These are phyloP conservation scores for Suhomyces sp. DNA, from an alignment of 805 yeast genomes.

Conservation along the genomic window DNA sequence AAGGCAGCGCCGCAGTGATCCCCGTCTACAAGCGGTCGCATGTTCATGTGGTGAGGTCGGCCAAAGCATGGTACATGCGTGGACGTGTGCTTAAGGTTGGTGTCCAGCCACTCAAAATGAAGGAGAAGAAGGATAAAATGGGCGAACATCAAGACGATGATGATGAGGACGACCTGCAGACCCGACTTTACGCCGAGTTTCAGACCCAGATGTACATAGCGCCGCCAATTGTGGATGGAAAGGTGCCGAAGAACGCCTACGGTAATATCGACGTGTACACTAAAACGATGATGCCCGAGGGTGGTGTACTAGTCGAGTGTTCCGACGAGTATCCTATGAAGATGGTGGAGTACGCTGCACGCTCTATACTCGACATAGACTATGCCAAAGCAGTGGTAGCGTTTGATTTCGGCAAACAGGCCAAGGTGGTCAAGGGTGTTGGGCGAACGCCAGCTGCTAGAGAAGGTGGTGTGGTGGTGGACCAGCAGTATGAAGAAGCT, in stretches of 20 bases:
- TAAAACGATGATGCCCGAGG: conserved; percentile 78
- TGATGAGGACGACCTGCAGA: conserved; percentile 52
- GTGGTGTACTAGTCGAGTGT: conserved; percentile 56
- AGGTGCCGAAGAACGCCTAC: conserved; percentile 68
- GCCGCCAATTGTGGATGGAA: conserved; percentile 62
- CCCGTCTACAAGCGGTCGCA: conserved; percentile 68
- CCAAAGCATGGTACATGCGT: conserved; percentile 80
- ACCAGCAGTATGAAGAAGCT: conserved; percentile 59
- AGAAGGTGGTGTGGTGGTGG: conserved; percentile 75
- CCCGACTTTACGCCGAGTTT: conserved; percentile 66
- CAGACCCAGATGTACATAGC: conserved; percentile 76
- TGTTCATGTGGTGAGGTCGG: conserved; percentile 62
- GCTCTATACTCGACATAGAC: conserved; percentile 57
- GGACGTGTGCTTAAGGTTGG: conserved; percentile 78
- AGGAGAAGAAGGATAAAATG: conserved; percentile 28
- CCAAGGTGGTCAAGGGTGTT: conserved; percentile 16
- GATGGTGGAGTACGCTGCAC: conserved; percentile 67
- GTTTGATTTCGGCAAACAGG: conserved; percentile 59
- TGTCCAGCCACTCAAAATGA: conserved; percentile 56
- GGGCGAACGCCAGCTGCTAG: conserved; percentile 54
- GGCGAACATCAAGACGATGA: conserved; percentile 19
- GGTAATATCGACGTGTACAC: conserved; percentile 83
- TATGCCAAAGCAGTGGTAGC: conserved; percentile 86
- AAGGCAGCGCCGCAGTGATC: conserved; percentile 34
- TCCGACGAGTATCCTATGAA: conserved; percentile 33